These are phyloP conservation scores for Lycium ferocissimum DNA, from an alignment of 257 asterid species.

Conservation along the genomic window DNA sequence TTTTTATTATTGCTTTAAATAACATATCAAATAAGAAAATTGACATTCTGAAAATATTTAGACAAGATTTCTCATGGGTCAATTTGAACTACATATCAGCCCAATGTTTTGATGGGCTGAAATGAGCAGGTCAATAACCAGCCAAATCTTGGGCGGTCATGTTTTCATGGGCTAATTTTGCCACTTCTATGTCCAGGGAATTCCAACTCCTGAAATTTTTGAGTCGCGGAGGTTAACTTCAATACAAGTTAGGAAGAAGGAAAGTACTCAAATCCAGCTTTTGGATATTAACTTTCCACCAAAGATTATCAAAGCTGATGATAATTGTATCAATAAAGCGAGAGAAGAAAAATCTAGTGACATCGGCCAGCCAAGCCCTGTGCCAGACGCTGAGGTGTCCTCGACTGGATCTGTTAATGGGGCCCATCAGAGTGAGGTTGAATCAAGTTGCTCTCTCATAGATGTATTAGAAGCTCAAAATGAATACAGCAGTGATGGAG, in stretches of 20 bases:
- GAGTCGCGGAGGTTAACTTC: slow-evolving; percentile 79
- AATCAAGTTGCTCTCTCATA: slow-evolving; percentile 65
- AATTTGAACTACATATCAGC: too few species aligned
- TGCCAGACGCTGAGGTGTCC: slow-evolving; percentile 59
- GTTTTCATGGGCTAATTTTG: too few species aligned
- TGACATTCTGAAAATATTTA: too few species aligned
- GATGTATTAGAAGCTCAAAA: slow-evolving; percentile 51
- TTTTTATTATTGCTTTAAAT: too few species aligned
- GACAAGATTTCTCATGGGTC: too few species aligned
- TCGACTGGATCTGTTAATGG: slow-evolving; percentile 90
- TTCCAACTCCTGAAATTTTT: slow-evolving; percentile 78
- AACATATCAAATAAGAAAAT: too few species aligned
- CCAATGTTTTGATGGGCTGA: too few species aligned
- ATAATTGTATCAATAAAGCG: slow-evolving; percentile 44
- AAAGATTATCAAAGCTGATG: slow-evolving; percentile 55
- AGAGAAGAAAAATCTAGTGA: slow-evolving; percentile 42
- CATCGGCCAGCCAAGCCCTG: slow-evolving; percentile 42
- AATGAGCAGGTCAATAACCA: too few species aligned
- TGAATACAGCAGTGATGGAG: slow-evolving; percentile 92
- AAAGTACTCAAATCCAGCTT: slow-evolving; percentile 68
- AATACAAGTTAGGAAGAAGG: slow-evolving; percentile 53
- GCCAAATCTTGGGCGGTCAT: too few species aligned
- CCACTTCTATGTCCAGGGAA: slow-evolving; percentile 46
- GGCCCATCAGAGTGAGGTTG: slow-evolving; percentile 67
- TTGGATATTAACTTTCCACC: slow-evolving; percentile 94